phyloP scores from a whole-genome alignment of 129 eudicot genomes.

The Centaurea solstitialis region DNA sequence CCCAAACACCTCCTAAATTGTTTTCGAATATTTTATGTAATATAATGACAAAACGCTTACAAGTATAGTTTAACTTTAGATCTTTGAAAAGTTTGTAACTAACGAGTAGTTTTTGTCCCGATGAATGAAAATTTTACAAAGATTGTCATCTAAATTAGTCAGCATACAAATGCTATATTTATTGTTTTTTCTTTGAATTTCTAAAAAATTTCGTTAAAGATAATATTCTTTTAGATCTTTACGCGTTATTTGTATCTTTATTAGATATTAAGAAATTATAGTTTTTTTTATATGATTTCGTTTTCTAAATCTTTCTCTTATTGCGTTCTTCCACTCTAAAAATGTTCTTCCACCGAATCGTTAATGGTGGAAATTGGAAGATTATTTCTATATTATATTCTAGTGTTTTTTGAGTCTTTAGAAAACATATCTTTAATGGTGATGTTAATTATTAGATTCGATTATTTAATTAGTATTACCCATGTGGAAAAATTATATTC shows the following conservation, averaged over 20 bases:
- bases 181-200: too few species aligned
- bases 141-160: neutral
- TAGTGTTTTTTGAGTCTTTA: neutral
- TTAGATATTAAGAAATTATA: neutral
- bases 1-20: too few species aligned
- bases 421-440: neutral
- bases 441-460: too few species aligned
- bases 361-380: neutral
- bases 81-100: neutral
- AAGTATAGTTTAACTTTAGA: neutral
- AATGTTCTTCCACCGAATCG: neutral
- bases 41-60: neutral
- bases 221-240: neutral
- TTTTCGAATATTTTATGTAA: neutral
- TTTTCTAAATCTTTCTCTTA: neutral
- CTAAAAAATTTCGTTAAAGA: neutral
- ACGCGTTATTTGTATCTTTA: neutral
- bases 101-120: neutral
- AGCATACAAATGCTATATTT: neutral
- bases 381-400: neutral
- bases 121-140: neutral
- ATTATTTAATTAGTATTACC: neutral
- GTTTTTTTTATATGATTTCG: neutral
- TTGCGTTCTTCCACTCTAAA: neutral
- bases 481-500: slow-evolving; percentile 10